phyloP scores from a whole-genome alignment of 2,329 filamentous ascomycete species.

The Chaetoscypha palmicola region DNA sequence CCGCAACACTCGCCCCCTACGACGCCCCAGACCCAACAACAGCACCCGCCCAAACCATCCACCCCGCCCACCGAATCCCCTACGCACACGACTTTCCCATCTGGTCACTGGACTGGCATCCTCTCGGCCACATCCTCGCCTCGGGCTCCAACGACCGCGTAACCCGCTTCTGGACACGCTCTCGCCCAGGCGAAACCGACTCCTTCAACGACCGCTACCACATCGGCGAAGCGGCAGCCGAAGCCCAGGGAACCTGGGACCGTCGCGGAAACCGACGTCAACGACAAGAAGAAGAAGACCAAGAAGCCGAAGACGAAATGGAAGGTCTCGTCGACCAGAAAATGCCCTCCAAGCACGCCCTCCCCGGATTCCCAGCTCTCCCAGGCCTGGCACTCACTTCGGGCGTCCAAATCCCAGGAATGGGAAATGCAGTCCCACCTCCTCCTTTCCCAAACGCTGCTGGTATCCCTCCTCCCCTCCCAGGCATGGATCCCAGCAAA shows the following conservation, averaged over 20 bases:
- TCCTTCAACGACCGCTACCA: constrained; percentile 89
- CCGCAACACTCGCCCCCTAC: constrained; percentile 71
- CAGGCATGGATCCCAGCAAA: constrained; percentile 51
- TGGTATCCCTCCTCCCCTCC: constrained; percentile 36
- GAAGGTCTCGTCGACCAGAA: constrained; percentile 90
- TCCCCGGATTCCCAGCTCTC: constrained; percentile 46
- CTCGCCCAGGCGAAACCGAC: constrained; percentile 78
- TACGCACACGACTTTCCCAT: constrained; percentile 93
- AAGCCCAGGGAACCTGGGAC: constrained; percentile 92
- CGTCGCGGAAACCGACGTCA: constrained; percentile 70
- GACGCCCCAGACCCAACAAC: constrained; percentile 74
- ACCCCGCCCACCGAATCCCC: constrained; percentile 78
- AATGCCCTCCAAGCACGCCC: constrained; percentile 57
- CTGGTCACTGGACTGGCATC: constrained; percentile 98
- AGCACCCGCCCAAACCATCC: constrained; percentile 81
- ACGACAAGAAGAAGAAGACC: constrained; percentile 85
- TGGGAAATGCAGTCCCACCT: constrained; percentile 34
- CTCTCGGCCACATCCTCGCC: constrained; percentile 87
- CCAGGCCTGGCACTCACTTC: constrained; percentile 32
- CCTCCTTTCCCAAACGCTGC: constrained; percentile 37
- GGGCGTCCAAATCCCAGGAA: constrained; percentile 45
- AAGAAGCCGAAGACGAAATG: constrained; percentile 86
- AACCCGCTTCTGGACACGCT: constrained; percentile 92
- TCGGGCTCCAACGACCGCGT: constrained; percentile 95
- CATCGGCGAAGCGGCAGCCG: constrained; percentile 86